These are phyloP conservation scores for Prunus mume DNA, from an alignment of 306 rosid species.

Conservation along the genomic window DNA sequence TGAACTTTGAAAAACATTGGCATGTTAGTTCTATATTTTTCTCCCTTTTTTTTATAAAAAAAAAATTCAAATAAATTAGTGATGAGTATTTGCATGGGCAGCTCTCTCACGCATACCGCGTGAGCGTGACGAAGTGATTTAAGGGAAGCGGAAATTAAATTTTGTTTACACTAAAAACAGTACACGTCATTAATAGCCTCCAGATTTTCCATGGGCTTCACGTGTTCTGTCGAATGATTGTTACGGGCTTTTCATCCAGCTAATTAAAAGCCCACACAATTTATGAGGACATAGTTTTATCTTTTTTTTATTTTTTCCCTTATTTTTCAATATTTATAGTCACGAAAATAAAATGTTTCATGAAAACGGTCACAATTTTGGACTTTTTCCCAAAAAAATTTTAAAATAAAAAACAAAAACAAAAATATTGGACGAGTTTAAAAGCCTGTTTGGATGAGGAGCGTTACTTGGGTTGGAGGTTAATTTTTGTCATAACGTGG, in stretches of 20 bases:
- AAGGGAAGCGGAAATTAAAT: background rate
- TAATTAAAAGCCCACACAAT: background rate
- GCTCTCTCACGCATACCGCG: background rate
- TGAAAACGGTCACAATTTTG: background rate
- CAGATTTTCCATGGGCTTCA: slow-evolving; percentile 28
- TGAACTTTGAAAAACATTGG: too few relatives aligned
- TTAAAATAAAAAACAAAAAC: too few relatives aligned
- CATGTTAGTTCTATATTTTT: too few relatives aligned
- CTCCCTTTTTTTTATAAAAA: too few relatives aligned
- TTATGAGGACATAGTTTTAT: background rate
- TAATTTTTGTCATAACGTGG: background rate
- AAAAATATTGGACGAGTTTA: too few relatives aligned
- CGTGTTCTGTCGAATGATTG: slow-evolving; percentile 24
- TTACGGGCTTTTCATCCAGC: slow-evolving; percentile 15
- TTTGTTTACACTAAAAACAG: background rate
- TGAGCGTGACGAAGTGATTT: background rate
- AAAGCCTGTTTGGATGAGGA: background rate
- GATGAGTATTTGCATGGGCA: background rate
- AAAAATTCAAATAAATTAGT: too few relatives aligned
- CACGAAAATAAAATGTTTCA: background rate
- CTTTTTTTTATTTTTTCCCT: background rate
- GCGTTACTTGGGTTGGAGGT: background rate
- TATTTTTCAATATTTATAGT: background rate
- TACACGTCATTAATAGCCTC: slow-evolving; percentile 26
- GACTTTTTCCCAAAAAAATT: background rate